A percentile compares a stretch with the other conserved stretches of the same genome.
Conservation (phyloP, 306 rosid species). For the Acacia acuminata region DNA sequence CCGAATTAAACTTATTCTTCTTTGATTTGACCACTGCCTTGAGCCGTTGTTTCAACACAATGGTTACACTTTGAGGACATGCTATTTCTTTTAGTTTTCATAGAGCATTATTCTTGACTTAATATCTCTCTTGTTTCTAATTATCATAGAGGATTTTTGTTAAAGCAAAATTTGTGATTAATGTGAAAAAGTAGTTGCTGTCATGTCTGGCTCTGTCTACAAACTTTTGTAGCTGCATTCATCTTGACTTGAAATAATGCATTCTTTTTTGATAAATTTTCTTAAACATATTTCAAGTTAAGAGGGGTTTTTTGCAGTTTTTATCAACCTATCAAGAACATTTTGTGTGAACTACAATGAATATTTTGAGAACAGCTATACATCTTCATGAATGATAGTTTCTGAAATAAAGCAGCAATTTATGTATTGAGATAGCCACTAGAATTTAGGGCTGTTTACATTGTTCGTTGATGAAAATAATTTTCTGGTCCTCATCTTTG, state of each 20-base stretch:
- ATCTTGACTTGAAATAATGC: background rate
- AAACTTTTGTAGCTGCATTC: conserved; percentile 3
- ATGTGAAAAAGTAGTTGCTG: conserved; percentile 30
- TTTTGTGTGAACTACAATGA: background rate
- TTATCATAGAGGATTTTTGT: background rate
- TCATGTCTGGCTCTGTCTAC: conserved; percentile 22
- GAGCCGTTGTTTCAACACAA: conserved; percentile 9
- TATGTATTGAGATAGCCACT: conserved; percentile 4
- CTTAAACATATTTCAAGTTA: background rate
- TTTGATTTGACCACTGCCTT: conserved; percentile 19
- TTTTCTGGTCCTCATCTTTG: conserved; percentile 16
- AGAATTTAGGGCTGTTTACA: background rate
- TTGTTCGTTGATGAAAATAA: conserved; percentile 26
- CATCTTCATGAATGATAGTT: conserved; percentile 10
- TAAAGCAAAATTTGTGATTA: conserved; percentile 14
- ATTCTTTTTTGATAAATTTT: background rate
- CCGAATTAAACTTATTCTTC: conserved; percentile 17
- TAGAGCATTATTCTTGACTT: background rate
- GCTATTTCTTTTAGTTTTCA: background rate
- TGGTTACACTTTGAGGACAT: background rate
- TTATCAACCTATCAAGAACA: background rate
- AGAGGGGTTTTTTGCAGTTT: background rate
- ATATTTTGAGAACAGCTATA: background rate
- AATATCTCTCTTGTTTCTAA: background rate
- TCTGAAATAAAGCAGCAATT: conserved; percentile 11